A percentile compares a stretch with the other conserved stretches of the same genome.
Conservation (phyloP, 75 land plant genomes). For the Pinus albicaulis region DNA sequence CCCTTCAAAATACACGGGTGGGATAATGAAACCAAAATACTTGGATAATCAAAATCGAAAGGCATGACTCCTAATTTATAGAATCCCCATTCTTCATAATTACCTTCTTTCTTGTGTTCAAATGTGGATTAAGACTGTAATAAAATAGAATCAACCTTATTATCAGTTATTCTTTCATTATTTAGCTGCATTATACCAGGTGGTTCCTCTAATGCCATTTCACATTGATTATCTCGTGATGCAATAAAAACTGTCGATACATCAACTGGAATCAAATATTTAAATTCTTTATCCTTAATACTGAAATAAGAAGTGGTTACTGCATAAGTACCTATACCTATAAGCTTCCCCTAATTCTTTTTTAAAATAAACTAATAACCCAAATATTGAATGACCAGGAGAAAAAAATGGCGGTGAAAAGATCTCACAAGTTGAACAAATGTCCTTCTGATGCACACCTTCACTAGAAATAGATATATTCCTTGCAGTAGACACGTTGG, state of each 20-base stretch:
- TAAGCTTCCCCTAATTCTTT: conserved; percentile 23
- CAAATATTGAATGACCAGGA: conserved; percentile 24
- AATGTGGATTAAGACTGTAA: background rate
- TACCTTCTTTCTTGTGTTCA: background rate
- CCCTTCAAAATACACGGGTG: conserved; percentile 57
- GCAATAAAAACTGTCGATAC: background rate
- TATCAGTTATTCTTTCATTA: conserved; percentile 8
- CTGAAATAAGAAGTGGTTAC: conserved; percentile 25
- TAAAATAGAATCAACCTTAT: background rate
- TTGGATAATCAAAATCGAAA: conserved; percentile 37
- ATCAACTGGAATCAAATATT: conserved; percentile 3
- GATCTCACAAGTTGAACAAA: background rate
- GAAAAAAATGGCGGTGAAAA: background rate
- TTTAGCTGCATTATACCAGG: background rate
- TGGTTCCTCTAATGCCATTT: background rate
- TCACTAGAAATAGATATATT: background rate
- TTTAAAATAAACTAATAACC: conserved; percentile 25
- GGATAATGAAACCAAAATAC: conserved; percentile 80
- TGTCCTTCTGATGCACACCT: background rate
- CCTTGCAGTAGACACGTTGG: background rate
- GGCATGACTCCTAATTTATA: background rate
- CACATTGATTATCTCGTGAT: background rate
- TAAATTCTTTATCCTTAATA: conserved; percentile 14
- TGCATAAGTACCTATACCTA: conserved; percentile 14
- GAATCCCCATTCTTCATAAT: conserved; percentile 1